These are phyloP conservation scores for Lunularia cruciata DNA, from an alignment of 225 moss, liverwort and hornwort genomes.

Conservation along the genomic window DNA sequence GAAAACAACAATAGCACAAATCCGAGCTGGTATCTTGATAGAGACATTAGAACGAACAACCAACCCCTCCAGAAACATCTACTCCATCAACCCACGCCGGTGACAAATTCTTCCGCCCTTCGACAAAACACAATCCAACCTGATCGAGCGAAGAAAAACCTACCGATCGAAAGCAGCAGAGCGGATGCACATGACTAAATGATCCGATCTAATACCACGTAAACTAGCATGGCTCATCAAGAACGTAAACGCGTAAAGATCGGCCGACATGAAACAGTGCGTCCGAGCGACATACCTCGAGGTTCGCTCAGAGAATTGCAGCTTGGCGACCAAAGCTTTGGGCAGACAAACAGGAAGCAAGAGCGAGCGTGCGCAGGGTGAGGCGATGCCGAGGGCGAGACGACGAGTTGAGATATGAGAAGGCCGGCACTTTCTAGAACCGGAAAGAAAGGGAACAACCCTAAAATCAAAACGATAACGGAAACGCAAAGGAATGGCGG, in stretches of 20 bases:
- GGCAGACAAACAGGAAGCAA: background rate
- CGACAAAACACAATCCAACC: too few species aligned
- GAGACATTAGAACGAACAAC: too few species aligned
- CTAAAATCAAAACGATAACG: constrained; percentile 24
- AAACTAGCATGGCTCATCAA: too few species aligned
- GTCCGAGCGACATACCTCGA: background rate
- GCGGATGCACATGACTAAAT: too few species aligned
- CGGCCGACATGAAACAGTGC: background rate
- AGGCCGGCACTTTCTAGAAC: constrained; percentile 24
- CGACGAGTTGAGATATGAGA: constrained; percentile 22
- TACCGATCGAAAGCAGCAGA: too few species aligned
- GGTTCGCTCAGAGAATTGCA: constrained; percentile 1
- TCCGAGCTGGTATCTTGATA: too few species aligned
- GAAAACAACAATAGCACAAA: too few species aligned
- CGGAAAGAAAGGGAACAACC: constrained; percentile 19
- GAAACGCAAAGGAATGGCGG: constrained; percentile 21
- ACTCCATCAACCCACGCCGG: too few species aligned
- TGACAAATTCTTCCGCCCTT: too few species aligned
- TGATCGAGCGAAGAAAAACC: too few species aligned
- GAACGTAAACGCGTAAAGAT: constrained; percentile 10
- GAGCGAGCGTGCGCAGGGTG: constrained; percentile 3
- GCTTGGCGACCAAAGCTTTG: background rate
- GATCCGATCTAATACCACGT: too few species aligned
- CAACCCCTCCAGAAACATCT: too few species aligned
- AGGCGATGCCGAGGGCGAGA: constrained; percentile 14